These are phyloP conservation scores for Aspergillus coremiiformis DNA, from an alignment of 495 filamentous ascomycete genomes.

Conservation along the genomic window DNA sequence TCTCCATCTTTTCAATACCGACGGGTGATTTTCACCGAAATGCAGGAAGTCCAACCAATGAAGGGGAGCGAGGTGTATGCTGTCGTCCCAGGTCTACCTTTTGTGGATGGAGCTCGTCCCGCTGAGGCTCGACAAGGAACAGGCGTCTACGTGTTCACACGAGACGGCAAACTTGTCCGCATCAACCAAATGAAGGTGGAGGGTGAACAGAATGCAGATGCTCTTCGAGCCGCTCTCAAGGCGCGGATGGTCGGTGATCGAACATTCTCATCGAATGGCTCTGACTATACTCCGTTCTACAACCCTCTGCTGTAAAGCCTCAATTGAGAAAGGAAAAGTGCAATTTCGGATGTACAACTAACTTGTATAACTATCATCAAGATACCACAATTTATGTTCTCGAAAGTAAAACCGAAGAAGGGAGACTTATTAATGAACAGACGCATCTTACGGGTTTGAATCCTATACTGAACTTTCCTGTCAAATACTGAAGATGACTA, in stretches of 20 bases:
- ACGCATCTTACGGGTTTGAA: too few relatives aligned
- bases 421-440: too few relatives aligned
- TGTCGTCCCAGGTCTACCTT: slow-evolving; percentile 34
- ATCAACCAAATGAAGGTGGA: slow-evolving; percentile 41
- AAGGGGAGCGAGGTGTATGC: slow-evolving; percentile 22
- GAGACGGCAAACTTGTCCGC: slow-evolving; percentile 30
- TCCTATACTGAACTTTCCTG: too few relatives aligned
- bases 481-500: too few relatives aligned
- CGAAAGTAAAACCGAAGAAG: too few relatives aligned
- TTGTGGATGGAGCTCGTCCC: slow-evolving; percentile 25
- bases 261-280: slow-evolving; percentile 21
- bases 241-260: slow-evolving; percentile 35
- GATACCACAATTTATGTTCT: slow-evolving; percentile 19
- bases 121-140: slow-evolving; percentile 23
- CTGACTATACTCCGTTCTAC: slow-evolving; percentile 31
- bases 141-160: slow-evolving; percentile 33
- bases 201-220: slow-evolving; percentile 32
- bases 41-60: slow-evolving; percentile 30
- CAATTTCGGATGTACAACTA: not conserved
- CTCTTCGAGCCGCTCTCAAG: slow-evolving; percentile 34
- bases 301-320: slow-evolving; percentile 28
- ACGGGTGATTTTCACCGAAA: slow-evolving; percentile 33
- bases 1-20: slow-evolving; percentile 24
- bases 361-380: slow-evolving; percentile 15
- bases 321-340: slow-evolving; percentile 1